A percentile compares a stretch with the other conserved stretches of the same genome.
These are phyloP conservation scores for Cryptococcus maquisensis DNA, from an alignment of 1,284 basidiomycete species.

Conservation along the genomic window DNA sequence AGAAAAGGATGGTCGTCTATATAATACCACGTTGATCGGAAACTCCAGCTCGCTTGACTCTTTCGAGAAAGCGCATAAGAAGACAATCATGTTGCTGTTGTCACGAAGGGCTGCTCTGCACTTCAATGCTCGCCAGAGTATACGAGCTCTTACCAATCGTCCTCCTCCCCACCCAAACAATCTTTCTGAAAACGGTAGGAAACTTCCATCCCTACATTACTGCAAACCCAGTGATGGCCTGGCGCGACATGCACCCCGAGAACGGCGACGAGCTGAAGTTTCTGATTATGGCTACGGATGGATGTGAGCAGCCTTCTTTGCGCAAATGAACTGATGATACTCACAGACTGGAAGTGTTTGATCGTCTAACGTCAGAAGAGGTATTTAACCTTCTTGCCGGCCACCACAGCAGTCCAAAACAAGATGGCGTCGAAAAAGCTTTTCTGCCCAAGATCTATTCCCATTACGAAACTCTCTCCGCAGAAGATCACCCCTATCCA, in stretches of 20 bases:
- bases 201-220: slow-evolving; percentile 87
- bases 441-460: slow-evolving; percentile 1
- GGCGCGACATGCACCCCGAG: slow-evolving; percentile 53
- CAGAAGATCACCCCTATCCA: background rate
- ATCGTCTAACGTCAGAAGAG: slow-evolving; percentile 82
- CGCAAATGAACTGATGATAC: background rate
- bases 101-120: too few species aligned
- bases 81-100: too few species aligned
- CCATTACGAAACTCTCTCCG: background rate
- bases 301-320: slow-evolving; percentile 47
- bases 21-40: too few species aligned
- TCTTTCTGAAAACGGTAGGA: too few species aligned
- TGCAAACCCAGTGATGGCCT: slow-evolving; percentile 77
- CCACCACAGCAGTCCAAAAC: slow-evolving; percentile 63
- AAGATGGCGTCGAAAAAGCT: slow-evolving; percentile 1
- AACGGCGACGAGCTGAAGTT: slow-evolving; percentile 53
- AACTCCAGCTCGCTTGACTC: too few species aligned
- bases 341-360: slow-evolving; percentile 59
- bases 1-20: too few species aligned
- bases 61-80: too few species aligned
- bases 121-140: too few species aligned
- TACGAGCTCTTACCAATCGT: too few species aligned
- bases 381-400: slow-evolving; percentile 84
- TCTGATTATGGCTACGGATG: slow-evolving; percentile 81
- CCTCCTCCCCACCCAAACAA: too few species aligned